Conservation (phyloP, 2,329 filamentous ascomycete species). For the Pseudocercospora fijiensis region DNA sequence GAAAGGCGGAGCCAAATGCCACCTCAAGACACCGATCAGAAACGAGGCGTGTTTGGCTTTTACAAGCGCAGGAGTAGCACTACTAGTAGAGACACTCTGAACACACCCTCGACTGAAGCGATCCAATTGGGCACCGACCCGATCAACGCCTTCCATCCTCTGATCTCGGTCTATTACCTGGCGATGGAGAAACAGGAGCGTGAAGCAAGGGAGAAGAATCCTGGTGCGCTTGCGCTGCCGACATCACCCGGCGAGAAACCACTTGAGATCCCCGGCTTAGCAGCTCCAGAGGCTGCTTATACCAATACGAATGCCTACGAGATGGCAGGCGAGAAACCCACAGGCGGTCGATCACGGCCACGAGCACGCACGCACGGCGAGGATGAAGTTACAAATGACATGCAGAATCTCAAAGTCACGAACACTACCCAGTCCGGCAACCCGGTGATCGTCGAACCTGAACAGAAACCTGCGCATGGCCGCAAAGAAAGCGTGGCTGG, state of each 20-base stretch:
- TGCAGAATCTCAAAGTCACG: conserved; percentile 64
- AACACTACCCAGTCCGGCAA: conserved; percentile 50
- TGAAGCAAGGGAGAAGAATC: conserved; percentile 62
- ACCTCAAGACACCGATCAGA: conserved; percentile 71
- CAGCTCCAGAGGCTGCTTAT: conserved; percentile 79
- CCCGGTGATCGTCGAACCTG: conserved; percentile 46
- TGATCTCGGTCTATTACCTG: conserved; percentile 92
- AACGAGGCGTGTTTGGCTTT: conserved; percentile 92
- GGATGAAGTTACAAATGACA: conserved; percentile 75
- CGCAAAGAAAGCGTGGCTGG: conserved; percentile 84
- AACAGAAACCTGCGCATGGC: conserved; percentile 52
- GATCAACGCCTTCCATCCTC: conserved; percentile 86
- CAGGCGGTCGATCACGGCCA: conserved; percentile 77
- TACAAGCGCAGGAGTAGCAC: conserved; percentile 92
- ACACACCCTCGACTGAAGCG: conserved; percentile 79
- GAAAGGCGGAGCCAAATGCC: conserved; percentile 63
- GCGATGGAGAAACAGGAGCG: conserved; percentile 92
- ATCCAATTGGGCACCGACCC: conserved; percentile 81
- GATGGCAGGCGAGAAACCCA: conserved; percentile 83
- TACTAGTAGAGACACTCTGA: conserved; percentile 82
- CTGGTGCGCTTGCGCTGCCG: conserved; percentile 59
- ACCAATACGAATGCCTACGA: conserved; percentile 85
- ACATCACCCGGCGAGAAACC: conserved; percentile 57
- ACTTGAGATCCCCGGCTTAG: conserved; percentile 69
- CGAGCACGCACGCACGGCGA: conserved; percentile 91